phyloP scores from a whole-genome alignment of 495 filamentous ascomycete species.

The Neurospora sp. region DNA sequence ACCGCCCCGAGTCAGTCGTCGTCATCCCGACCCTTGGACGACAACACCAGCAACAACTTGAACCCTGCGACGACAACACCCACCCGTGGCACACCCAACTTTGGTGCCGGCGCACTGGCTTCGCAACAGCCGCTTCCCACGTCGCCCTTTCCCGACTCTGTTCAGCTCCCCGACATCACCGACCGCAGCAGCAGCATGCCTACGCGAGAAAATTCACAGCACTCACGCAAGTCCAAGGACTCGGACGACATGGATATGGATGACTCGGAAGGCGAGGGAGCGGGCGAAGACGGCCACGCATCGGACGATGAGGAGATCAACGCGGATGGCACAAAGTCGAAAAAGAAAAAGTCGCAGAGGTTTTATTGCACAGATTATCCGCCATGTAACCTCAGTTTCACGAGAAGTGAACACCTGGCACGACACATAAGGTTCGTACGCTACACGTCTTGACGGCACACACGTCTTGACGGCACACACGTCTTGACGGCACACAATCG shows the following conservation, averaged over 20 bases:
- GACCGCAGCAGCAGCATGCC: constrained; percentile 24
- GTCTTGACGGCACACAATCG: constrained; percentile 2
- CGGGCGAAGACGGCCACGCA: constrained; percentile 48
- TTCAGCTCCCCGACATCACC: constrained; percentile 35
- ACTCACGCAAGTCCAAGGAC: constrained; percentile 51
- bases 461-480: not conserved
- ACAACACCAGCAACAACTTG: constrained; percentile 4
- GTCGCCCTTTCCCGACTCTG: constrained; percentile 44
- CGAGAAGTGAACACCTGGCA: constrained; percentile 89
- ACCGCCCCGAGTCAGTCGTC: constrained; percentile 34
- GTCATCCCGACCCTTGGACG: constrained; percentile 30
- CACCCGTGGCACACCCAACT: constrained; percentile 42
- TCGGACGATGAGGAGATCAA: constrained; percentile 73
- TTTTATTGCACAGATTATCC: constrained; percentile 98
- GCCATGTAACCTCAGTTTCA: constrained; percentile 90
- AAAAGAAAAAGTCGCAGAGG: constrained; percentile 94
- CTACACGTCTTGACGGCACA: not conserved
- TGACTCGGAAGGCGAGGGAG: constrained; percentile 52
- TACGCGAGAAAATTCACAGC: constrained; percentile 51
- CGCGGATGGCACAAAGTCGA: constrained; percentile 54
- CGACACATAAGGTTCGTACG: constrained; percentile 80
- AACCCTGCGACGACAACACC: constrained; percentile 41
- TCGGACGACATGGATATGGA: constrained; percentile 71
- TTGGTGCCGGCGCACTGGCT: constrained; percentile 31
- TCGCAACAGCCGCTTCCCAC: constrained; percentile 52